These are phyloP conservation scores for Aegilops bicornis DNA, from an alignment of 176 grass and related monocot genomes.

Conservation along the genomic window DNA sequence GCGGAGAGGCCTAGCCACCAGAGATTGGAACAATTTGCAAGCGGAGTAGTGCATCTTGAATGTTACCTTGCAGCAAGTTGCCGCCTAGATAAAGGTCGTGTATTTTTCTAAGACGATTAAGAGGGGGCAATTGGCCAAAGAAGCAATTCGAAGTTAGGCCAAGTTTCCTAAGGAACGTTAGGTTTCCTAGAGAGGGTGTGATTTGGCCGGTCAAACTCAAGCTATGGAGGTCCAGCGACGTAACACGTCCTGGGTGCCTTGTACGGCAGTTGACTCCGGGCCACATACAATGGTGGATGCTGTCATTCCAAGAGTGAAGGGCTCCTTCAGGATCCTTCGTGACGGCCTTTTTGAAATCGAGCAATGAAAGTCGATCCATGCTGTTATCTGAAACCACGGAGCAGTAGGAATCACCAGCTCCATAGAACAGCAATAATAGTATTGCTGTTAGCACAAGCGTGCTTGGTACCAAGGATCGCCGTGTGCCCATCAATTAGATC, in stretches of 20 bases:
- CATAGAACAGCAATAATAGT: background rate
- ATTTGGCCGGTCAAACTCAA: background rate
- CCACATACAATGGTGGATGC: background rate
- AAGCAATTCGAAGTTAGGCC: rapidly evolving
- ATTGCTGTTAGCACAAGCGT: background rate
- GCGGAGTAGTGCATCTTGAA: background rate
- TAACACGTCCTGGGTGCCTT: background rate
- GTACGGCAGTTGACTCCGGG: background rate
- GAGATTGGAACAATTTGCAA: background rate
- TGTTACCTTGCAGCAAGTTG: background rate
- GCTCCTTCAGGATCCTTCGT: background rate
- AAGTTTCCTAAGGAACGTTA: background rate
- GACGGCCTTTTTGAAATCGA: background rate
- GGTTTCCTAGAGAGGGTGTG: background rate
- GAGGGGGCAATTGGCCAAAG: background rate
- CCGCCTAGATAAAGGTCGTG: rapidly evolving
- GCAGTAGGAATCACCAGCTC: background rate
- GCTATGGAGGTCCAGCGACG: rapidly evolving
- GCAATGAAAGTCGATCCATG: background rate
- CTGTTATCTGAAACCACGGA: background rate
- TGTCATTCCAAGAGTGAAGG: background rate
- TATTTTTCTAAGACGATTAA: background rate
- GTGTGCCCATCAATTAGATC: background rate
- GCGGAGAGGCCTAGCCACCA: rapidly evolving
- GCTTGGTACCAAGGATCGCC: background rate